Base-by-base conservation (phyloP, 1,284 basidiomycete species). In the Cryptococcus jaspeensis region DNA sequence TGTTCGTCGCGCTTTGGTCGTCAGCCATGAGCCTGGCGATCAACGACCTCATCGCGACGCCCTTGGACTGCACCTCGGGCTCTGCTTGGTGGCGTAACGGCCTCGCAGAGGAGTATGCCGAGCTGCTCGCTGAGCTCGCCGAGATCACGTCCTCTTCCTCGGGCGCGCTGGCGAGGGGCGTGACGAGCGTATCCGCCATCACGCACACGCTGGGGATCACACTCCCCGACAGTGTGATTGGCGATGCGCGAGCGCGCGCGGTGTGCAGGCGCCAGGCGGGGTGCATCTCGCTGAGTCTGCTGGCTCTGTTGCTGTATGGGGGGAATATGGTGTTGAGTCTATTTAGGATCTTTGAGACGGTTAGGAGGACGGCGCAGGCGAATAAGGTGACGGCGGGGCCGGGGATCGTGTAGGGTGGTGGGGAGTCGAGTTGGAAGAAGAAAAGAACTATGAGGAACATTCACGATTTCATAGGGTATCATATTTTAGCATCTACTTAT, bases 1-100 rank as follows among this genome's bases (percentile, higher is more conserved):
- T 83, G 41, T 83, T 83, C 56, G 79, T 83, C 53, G 75, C 69
- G 0, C 55, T 77, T 12, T 75, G 75, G 76, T 71, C 68, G 15
- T 66, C 63, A 2, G 65, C 66, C 23, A 68, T 82, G 15, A 76
- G 80, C 0, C 72, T 83, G 20, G 67, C 80, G 0, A 78, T 80
- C 60, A 81, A 83, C 68, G 82, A 83, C 65, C 79, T 81, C 64
- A 80, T 83, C 58, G 80, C 80, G 16, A 81, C 81, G n/a, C 79
- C 81, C 5, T 71, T 83, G 43, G 68, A 78, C 49, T 83, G 83
- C 62, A 72, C 74, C 2, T 36, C 66, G 7, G 65, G 59, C 28
- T 63, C 56, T 3, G 67, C 74, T 9, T 75, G 74, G 74, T 75
- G 76, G 76, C 40, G 60, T 44, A 20, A 44, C 15, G 63, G 60